A percentile compares a stretch with the other conserved stretches of the same genome.
Conservation (phyloP, 2,329 filamentous ascomycete genomes). For the Rhynchosporium graminicola region DNA sequence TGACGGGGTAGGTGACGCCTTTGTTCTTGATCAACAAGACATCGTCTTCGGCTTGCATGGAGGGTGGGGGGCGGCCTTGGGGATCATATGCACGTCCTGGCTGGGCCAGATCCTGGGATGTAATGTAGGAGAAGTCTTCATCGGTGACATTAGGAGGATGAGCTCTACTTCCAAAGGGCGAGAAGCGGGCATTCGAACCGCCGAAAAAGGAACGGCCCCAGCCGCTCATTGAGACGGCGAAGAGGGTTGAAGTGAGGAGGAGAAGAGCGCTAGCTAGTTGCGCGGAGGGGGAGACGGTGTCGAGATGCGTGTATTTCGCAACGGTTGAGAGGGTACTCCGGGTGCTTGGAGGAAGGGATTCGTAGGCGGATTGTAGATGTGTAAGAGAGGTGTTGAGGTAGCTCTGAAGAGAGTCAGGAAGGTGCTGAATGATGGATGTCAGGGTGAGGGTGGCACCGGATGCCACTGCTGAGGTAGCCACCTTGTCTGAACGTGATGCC, state of each 20-base stretch:
- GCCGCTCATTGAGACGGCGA: slow-evolving; percentile 40
- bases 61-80: slow-evolving; percentile 42
- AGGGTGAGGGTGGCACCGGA: slow-evolving; percentile 56
- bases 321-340: slow-evolving; percentile 34
- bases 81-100: slow-evolving; percentile 48
- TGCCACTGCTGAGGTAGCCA: slow-evolving; percentile 50
- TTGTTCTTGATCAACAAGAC: slow-evolving; percentile 70
- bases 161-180: slow-evolving; percentile 39
- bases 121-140: slow-evolving; percentile 80
- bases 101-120: slow-evolving; percentile 68
- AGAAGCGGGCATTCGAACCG: slow-evolving; percentile 33
- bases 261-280: slow-evolving; percentile 34
- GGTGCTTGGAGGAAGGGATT: slow-evolving; percentile 34
- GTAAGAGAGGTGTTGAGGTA: slow-evolving; percentile 56
- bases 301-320: slow-evolving; percentile 37
- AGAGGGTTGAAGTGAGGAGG: slow-evolving; percentile 30
- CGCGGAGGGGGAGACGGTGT: slow-evolving; percentile 34
- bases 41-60: slow-evolving; percentile 61
- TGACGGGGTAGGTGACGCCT: slow-evolving; percentile 64
- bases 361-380: slow-evolving; percentile 50
- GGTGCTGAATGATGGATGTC: slow-evolving; percentile 57
- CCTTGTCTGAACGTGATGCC: slow-evolving; percentile 37
- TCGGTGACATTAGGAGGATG: slow-evolving; percentile 66
- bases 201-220: slow-evolving; percentile 40
- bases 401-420: slow-evolving; percentile 50